A percentile compares a stretch with the other conserved stretches of the same genome.
These are phyloP conservation scores for Blastobotrys capitulatus DNA, from an alignment of 1,139 yeast genomes.

Conservation along the genomic window DNA sequence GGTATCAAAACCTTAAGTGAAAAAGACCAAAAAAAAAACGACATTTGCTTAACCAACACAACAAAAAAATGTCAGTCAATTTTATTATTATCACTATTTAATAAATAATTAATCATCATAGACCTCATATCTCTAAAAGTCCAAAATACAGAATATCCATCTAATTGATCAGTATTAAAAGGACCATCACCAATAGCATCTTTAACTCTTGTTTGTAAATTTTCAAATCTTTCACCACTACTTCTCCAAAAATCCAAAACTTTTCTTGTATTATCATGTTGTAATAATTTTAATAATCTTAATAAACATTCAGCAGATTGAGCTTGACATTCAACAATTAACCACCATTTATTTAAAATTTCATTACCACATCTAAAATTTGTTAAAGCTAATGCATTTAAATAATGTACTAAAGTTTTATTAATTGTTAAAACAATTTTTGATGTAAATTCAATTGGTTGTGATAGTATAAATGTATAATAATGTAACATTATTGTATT, in stretches of 20 bases:
- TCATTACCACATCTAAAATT: neutral
- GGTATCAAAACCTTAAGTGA: neutral
- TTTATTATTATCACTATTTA: neutral
- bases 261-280: neutral
- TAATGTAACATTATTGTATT: conserved; percentile 5
- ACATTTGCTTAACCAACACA: neutral
- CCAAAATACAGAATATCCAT: conserved; percentile 10
- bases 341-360: conserved; percentile 6
- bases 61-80: too few relatives aligned
- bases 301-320: conserved; percentile 1
- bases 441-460: neutral
- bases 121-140: conserved; percentile 4
- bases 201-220: neutral
- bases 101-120: neutral
- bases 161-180: conserved; percentile 5
- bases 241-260: conserved; percentile 3
- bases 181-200: conserved; percentile 2
- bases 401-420: conserved; percentile 4
- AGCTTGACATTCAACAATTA: conserved; percentile 7
- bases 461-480: neutral
- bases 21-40: neutral
- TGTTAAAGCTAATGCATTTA: conserved; percentile 8
- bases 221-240: neutral
- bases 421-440: neutral
- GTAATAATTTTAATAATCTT: neutral